A percentile compares a stretch with the other conserved stretches of the same genome.
These are phyloP conservation scores for Diplocarpon mali DNA, from an alignment of 2,329 filamentous ascomycete genomes.

Conservation along the genomic window DNA sequence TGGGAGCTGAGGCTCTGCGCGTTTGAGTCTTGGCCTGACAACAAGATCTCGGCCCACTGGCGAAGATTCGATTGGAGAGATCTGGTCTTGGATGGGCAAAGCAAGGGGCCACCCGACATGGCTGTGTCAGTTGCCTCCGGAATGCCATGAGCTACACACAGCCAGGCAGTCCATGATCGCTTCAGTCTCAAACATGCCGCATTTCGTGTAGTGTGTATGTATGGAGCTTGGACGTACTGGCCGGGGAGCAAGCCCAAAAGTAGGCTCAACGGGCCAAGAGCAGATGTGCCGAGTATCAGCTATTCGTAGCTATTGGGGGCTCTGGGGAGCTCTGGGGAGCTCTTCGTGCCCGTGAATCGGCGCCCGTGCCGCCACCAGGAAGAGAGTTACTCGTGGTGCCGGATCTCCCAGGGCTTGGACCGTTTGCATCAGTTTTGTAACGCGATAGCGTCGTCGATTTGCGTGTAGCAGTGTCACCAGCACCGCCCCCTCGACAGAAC, in stretches of 20 bases:
- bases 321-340: too few relatives aligned
- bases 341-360: not conserved
- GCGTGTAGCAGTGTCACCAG: constrained; percentile 5
- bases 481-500: constrained; percentile 7
- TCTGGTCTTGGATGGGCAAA: constrained; percentile 6
- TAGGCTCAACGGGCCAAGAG: not conserved
- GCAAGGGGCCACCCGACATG: too few relatives aligned
- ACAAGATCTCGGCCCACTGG: not conserved
- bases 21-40: constrained; percentile 17
- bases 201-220: not conserved
- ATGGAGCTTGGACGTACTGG: too few relatives aligned
- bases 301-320: too few relatives aligned
- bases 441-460: constrained; percentile 7
- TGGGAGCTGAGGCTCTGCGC: constrained; percentile 18
- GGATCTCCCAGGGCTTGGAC: too few relatives aligned
- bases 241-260: too few relatives aligned
- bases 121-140: constrained; percentile 3
- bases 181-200: constrained; percentile 17
- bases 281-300: constrained; percentile 1
- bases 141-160: not conserved
- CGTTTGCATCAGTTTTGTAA: constrained; percentile 7
- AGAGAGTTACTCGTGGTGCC: too few relatives aligned
- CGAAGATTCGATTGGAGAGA: constrained; percentile 12
- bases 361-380: not conserved
- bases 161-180: constrained; percentile 4